Evolutionary conservation across 2,329 filamentous ascomycete species (phyloP).

Genomic region (Eutypa lata): DNA sequence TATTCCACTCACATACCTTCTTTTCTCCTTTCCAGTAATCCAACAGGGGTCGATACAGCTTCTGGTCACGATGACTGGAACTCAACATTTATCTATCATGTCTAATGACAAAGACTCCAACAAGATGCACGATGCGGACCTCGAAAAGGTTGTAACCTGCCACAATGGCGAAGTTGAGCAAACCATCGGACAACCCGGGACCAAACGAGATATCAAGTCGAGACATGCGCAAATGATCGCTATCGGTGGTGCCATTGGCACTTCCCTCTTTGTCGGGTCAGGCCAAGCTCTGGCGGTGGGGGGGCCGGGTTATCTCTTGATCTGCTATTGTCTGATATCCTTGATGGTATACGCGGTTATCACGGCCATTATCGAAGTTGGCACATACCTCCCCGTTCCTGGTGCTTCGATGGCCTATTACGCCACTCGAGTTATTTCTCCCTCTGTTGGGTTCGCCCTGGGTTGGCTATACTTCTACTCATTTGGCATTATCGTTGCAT

Average conservation of each 20-base stretch:
- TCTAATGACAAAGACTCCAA: no score
- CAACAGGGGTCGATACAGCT: no score
- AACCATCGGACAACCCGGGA: no score
- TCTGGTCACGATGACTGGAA: no score
- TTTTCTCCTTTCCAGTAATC: no score
- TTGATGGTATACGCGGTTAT: slow-evolving; percentile 43
- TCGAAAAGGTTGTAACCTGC: no score
- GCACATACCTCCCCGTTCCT: slow-evolving; percentile 48
- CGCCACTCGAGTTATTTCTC: slow-evolving; percentile 41
- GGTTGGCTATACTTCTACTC: slow-evolving; percentile 40
- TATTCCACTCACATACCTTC: no score
- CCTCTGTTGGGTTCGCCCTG: slow-evolving; percentile 40
- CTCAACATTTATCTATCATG: no score
- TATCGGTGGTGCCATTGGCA: slow-evolving; percentile 46
- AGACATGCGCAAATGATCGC: slow-evolving; percentile 46
- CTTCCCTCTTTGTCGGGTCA: slow-evolving; percentile 45
- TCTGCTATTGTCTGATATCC: slow-evolving; percentile 40
- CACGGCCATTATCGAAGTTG: slow-evolving; percentile 46
- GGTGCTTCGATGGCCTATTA: slow-evolving; percentile 49
- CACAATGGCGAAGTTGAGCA: no score
- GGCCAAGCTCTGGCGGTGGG: slow-evolving; percentile 38
- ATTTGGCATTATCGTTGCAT: slow-evolving; percentile 34
- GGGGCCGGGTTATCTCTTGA: slow-evolving; percentile 39
- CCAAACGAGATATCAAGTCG: slow-evolving; percentile 30
- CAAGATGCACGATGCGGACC: no score